These are phyloP conservation scores for Symbiotaphrina buchneri DNA, from an alignment of 495 filamentous ascomycete species.

Conservation along the genomic window DNA sequence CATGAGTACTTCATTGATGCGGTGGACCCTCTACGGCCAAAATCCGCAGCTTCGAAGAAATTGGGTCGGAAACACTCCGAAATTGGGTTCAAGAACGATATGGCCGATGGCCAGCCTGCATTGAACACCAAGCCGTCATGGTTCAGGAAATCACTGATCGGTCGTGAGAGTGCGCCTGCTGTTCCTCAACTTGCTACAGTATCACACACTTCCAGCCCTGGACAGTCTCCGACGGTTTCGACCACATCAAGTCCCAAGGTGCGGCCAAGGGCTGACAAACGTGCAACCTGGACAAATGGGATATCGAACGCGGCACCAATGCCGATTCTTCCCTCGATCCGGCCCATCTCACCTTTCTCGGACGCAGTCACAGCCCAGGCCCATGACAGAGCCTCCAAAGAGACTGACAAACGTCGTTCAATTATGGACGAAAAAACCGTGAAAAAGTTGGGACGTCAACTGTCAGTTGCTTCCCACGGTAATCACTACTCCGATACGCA, in stretches of 20 bases:
- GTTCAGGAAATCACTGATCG: slow-evolving; percentile 86
- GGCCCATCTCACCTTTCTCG: slow-evolving; percentile 81
- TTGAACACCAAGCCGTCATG: slow-evolving; percentile 71
- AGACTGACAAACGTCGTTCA: slow-evolving; percentile 15
- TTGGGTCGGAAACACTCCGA: slow-evolving; percentile 66
- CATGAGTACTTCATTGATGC: slow-evolving; percentile 97
- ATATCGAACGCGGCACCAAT: slow-evolving; percentile 74
- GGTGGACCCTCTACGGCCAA: slow-evolving; percentile 78
- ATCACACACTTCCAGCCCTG: slow-evolving; percentile 4
- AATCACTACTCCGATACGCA: slow-evolving; percentile 79
- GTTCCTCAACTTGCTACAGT: slow-evolving; percentile 18
- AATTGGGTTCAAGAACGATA: slow-evolving; percentile 19
- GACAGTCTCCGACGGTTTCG: slow-evolving; percentile 2
- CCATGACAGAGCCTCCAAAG: slow-evolving; percentile 19
- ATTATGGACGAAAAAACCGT: slow-evolving; percentile 40
- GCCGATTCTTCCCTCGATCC: slow-evolving; percentile 91
- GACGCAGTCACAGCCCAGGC: slow-evolving; percentile 85
- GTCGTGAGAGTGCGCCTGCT: slow-evolving; percentile 34
- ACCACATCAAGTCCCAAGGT: slow-evolving; percentile 21
- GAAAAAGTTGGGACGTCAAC: slow-evolving; percentile 89
- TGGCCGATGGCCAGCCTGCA: slow-evolving; percentile 41
- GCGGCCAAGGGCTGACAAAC: slow-evolving; percentile 40
- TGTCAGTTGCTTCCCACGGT: slow-evolving; percentile 84
- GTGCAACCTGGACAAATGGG: slow-evolving; percentile 72
- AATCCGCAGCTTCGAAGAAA: slow-evolving; percentile 65